These are phyloP conservation scores for Paramarasmius palmivorus DNA, from an alignment of 1,284 basidiomycete genomes.

Conservation along the genomic window DNA sequence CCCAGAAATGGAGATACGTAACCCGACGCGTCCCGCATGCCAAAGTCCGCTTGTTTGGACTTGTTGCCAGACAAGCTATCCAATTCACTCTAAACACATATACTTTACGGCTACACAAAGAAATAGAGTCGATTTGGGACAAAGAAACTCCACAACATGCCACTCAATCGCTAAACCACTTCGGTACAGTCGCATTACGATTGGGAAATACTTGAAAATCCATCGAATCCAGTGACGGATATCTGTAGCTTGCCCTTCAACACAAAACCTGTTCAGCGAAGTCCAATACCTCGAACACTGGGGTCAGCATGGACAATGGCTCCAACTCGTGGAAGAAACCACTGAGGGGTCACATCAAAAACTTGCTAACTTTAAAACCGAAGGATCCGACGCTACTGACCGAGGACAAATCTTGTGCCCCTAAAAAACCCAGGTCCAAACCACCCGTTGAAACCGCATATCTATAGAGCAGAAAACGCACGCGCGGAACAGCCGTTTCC, in stretches of 20 bases:
- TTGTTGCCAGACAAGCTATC: conserved; percentile 38
- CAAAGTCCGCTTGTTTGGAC: conserved; percentile 31
- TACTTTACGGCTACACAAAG: too few species aligned
- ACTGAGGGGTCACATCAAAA: conserved; percentile 54
- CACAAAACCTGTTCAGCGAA: too few species aligned
- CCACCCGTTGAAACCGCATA: conserved; percentile 55
- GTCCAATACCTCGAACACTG: too few species aligned
- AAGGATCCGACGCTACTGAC: conserved; percentile 49
- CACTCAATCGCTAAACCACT: conserved; percentile 47
- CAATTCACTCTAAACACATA: conserved; percentile 40
- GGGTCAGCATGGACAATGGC: too few species aligned
- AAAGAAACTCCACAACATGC: conserved; percentile 38
- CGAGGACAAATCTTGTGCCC: too few species aligned
- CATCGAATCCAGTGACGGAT: conserved; percentile 44
- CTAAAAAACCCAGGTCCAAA: conserved; percentile 49
- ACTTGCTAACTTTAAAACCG: conserved; percentile 51
- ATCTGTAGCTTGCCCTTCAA: conserved; percentile 43
- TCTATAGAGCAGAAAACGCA: too few species aligned
- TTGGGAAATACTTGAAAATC: conserved; percentile 50
- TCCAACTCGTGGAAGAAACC: conserved; percentile 47
- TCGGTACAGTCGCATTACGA: conserved; percentile 46
- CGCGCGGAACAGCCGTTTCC: conserved; percentile 67
- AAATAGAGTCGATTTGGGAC: not conserved
- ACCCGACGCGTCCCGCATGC: conserved; percentile 32
- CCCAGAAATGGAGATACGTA: conserved; percentile 5